These are phyloP conservation scores for Bauhinia variegata DNA, from an alignment of 306 rosid species.

Conservation along the genomic window DNA sequence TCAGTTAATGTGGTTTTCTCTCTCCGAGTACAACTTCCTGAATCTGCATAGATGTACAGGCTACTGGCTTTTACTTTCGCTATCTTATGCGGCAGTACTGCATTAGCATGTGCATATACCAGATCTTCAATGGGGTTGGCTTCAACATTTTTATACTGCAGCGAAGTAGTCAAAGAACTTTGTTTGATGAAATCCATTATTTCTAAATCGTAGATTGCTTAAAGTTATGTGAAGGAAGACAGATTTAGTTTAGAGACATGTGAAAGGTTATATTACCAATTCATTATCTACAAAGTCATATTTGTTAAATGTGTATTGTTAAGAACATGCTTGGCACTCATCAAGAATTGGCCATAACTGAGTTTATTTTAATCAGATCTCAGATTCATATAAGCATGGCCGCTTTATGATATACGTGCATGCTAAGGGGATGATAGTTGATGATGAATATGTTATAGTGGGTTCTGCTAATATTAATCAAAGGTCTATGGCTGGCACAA, in stretches of 20 bases:
- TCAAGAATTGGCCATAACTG: constrained; percentile 22
- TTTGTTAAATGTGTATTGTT: not conserved
- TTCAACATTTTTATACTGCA: not conserved
- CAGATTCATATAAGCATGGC: constrained; percentile 44
- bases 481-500: constrained; percentile 95
- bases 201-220: constrained; percentile 3
- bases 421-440: constrained; percentile 92
- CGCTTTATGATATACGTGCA: constrained; percentile 96
- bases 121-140: not conserved
- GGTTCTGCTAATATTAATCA: constrained; percentile 99
- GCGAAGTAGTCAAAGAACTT: not conserved
- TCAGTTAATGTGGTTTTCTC: constrained; percentile 13
- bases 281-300: not conserved
- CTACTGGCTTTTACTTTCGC: constrained; percentile 1
- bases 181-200: not conserved
- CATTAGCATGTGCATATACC: not conserved
- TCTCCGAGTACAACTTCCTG: not conserved
- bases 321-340: constrained; percentile 9
- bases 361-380: constrained; percentile 49
- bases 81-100: not conserved
- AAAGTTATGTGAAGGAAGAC: not conserved
- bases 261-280: not conserved
- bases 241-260: not conserved
- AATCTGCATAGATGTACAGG: not conserved
- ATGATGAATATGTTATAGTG: constrained; percentile 82